phyloP scores from a whole-genome alignment of 2,329 filamentous ascomycete species.

The Dactylellina leptospora region DNA sequence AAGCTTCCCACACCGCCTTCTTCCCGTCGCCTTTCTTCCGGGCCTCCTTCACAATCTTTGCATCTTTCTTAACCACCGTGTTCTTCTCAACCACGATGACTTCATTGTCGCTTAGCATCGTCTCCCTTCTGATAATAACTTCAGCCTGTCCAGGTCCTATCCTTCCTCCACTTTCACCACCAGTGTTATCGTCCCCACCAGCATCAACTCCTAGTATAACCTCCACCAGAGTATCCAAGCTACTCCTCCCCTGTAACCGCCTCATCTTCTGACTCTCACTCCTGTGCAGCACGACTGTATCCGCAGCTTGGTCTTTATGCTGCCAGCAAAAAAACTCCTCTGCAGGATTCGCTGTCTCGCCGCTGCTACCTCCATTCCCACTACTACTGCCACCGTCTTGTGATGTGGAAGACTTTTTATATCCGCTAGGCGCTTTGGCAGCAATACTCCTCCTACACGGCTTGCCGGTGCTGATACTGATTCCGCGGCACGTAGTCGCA shows the following conservation, averaged over 20 bases:
- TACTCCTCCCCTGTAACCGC: conserved; percentile 72
- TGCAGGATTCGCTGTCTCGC: conserved; percentile 64
- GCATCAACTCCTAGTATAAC: conserved; percentile 52
- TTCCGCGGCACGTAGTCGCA: conserved; percentile 83
- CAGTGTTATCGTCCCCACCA: conserved; percentile 52
- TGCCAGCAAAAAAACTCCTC: conserved; percentile 88
- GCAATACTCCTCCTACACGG: conserved; percentile 80
- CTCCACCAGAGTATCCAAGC: conserved; percentile 82
- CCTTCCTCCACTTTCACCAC: conserved; percentile 58
- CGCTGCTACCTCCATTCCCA: conserved; percentile 57
- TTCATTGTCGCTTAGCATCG: conserved; percentile 54
- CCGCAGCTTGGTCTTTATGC: conserved; percentile 84
- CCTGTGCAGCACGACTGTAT: conserved; percentile 62
- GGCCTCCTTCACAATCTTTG: conserved; percentile 46
- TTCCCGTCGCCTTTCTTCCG: conserved; percentile 28
- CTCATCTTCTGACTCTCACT: conserved; percentile 61
- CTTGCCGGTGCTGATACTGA: conserved; percentile 77
- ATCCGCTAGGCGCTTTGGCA: conserved; percentile 59
- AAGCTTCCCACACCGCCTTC: conserved; percentile 36
- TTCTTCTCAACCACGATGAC: conserved; percentile 54
- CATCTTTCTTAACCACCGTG: conserved; percentile 53
- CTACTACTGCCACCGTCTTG: conserved; percentile 54
- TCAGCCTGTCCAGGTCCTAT: conserved; percentile 53
- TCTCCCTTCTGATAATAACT: conserved; percentile 56
- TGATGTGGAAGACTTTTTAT: conserved; percentile 57